These are phyloP conservation scores for Aspergillus ostianus DNA, from an alignment of 495 filamentous ascomycete species.

Conservation along the genomic window DNA sequence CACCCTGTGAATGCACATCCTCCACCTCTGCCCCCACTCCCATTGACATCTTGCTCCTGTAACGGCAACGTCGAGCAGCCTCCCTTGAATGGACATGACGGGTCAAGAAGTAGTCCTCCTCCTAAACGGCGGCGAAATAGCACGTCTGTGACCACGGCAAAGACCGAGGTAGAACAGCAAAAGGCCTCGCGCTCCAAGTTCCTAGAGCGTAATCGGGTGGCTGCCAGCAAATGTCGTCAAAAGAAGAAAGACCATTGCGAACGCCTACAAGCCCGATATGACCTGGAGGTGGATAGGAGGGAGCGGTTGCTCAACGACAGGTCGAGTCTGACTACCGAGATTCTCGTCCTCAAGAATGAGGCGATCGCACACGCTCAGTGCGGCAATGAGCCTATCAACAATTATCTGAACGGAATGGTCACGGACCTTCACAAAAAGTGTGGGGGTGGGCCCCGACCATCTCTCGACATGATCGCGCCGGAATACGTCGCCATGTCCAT, in stretches of 20 bases:
- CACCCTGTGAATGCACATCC: background rate
- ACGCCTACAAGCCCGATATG: constrained; percentile 39
- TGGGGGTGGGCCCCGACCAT: constrained; percentile 4
- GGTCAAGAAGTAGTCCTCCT: background rate
- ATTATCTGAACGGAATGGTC: constrained; percentile 48
- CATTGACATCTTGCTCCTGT: background rate
- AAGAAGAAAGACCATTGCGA: constrained; percentile 80
- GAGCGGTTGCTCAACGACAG: no score
- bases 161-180: constrained; percentile 8
- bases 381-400: constrained; percentile 51
- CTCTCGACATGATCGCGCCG: background rate
- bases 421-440: constrained; percentile 35
- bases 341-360: constrained; percentile 54
- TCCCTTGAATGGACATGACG: background rate
- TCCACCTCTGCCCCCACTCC: background rate
- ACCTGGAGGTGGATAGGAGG: no score
- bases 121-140: background rate
- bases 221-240: constrained; percentile 81
- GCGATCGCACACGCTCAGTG: constrained; percentile 61
- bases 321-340: constrained; percentile 32
- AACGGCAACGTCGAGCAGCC: background rate
- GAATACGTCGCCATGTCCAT: background rate
- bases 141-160: background rate
- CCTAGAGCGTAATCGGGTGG: constrained; percentile 78
- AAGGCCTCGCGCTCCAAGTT: constrained; percentile 48